phyloP scores from a whole-genome alignment of 495 filamentous ascomycete species.

The Poronia punctata region DNA sequence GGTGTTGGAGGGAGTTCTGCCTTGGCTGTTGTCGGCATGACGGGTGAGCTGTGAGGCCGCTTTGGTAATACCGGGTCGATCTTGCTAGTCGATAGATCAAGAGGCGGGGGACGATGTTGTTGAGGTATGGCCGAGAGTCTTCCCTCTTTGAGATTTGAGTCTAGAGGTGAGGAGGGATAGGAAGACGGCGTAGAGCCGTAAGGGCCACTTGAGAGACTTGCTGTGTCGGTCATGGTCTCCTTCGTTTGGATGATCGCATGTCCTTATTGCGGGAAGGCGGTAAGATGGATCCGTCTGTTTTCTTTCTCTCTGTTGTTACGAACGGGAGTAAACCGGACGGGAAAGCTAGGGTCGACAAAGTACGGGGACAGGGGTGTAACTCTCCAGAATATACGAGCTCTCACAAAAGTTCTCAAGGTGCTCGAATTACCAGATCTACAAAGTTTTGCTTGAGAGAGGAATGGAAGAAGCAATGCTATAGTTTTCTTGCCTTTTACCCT shows the following conservation, averaged over 20 bases:
- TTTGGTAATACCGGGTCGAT: not conserved
- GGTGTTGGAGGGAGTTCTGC: constrained; percentile 3
- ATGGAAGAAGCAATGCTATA: constrained; percentile 3
- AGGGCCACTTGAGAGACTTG: constrained; percentile 5
- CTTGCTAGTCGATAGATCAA: constrained; percentile 2
- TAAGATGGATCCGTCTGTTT: not conserved
- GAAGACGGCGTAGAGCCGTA: constrained; percentile 7
- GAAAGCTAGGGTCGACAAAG: not conserved
- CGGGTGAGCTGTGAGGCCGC: constrained; percentile 9
- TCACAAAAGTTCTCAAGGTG: constrained; percentile 1
- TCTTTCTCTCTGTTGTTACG: constrained; percentile 3
- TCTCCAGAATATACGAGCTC: constrained; percentile 9
- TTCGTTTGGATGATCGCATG: not conserved
- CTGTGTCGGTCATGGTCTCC: constrained; percentile 9
- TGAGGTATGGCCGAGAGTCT: constrained; percentile 6
- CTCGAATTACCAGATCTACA: constrained; percentile 5
- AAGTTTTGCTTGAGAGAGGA: not conserved
- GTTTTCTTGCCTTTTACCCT: not conserved
- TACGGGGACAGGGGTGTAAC: constrained; percentile 4
- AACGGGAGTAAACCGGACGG: not conserved
- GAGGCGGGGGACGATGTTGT: constrained; percentile 5
- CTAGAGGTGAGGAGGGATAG: constrained; percentile 2
- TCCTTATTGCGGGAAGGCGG: too few relatives aligned
- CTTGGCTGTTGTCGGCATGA: constrained; percentile 6
- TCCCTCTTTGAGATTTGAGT: not conserved